These are phyloP conservation scores for Phaeomoniella chlamydospora DNA, from an alignment of 2,329 filamentous ascomycete genomes.

Conservation along the genomic window DNA sequence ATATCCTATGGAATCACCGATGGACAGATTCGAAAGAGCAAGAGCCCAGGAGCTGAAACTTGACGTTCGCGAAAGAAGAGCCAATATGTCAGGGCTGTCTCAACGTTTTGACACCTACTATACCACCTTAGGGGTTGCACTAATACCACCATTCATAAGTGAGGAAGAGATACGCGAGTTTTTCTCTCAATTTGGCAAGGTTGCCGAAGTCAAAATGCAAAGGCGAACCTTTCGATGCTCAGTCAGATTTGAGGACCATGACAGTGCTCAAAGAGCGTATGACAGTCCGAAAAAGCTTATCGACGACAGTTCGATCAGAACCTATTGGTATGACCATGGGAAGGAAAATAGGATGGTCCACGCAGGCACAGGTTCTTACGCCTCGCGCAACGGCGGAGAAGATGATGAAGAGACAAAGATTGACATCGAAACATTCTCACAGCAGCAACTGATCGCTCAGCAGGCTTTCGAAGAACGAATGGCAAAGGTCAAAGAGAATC, in stretches of 20 bases:
- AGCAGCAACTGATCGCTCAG: conserved; percentile 42
- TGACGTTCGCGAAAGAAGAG: conserved; percentile 27
- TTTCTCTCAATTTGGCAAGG: conserved; percentile 43
- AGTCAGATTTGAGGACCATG: conserved; percentile 37
- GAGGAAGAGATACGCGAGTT: conserved; percentile 40
- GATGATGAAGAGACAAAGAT: conserved; percentile 29
- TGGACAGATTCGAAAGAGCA: too few relatives aligned
- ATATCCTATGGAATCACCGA: too few relatives aligned
- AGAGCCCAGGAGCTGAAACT: conserved; percentile 19
- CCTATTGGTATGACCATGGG: conserved; percentile 44
- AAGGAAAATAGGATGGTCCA: conserved; percentile 9
- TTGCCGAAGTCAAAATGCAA: conserved; percentile 40
- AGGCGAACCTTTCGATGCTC: conserved; percentile 38
- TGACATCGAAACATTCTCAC: conserved; percentile 38
- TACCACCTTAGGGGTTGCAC: conserved; percentile 44
- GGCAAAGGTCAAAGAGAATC: conserved; percentile 35
- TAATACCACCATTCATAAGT: conserved; percentile 45
- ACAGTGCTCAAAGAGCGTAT: conserved; percentile 39
- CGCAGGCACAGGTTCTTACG: conserved; percentile 1
- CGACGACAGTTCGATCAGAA: conserved; percentile 50
- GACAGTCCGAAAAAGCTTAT: conserved; percentile 48
- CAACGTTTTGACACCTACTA: conserved; percentile 37
- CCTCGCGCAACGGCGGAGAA: conserved; percentile 8
- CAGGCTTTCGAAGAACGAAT: conserved; percentile 39
- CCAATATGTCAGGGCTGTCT: conserved; percentile 38